Conservation (phyloP, 148 eudicot genomes). For the Rhododendron mucronatum region DNA sequence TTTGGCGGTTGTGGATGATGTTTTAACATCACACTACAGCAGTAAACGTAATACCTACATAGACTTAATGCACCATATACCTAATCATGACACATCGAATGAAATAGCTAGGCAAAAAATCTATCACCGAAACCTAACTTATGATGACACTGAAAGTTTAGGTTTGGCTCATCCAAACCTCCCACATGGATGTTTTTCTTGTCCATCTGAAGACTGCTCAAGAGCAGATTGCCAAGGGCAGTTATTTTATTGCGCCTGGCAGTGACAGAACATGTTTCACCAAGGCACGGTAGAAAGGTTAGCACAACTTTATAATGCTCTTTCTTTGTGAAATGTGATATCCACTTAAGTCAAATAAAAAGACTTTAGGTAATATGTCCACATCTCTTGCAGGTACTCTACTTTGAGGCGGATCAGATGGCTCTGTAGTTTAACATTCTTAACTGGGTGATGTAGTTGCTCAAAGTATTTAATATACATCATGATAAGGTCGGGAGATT, state of each 20-base stretch:
- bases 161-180: too few relatives aligned
- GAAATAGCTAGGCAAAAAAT: too few relatives aligned
- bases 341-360: too few relatives aligned
- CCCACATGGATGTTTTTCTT: constrained; percentile 57
- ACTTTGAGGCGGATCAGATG: not conserved
- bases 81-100: too few relatives aligned
- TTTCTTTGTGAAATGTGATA: not conserved
- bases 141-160: too few relatives aligned
- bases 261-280: constrained; percentile 79
- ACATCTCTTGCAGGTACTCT: not conserved
- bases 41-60: too few relatives aligned
- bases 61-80: too few relatives aligned
- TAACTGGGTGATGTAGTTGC: too few relatives aligned
- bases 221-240: constrained; percentile 94
- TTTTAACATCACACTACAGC: too few relatives aligned
- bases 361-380: not conserved
- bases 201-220: constrained; percentile 89
- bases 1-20: not conserved
- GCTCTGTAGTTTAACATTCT: not conserved
- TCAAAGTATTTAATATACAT: not conserved
- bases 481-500: not conserved
- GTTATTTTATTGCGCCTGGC: constrained; percentile 71
- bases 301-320: constrained; percentile 12
- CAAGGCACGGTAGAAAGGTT: constrained; percentile 89
- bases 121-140: too few relatives aligned